Conservation (phyloP, 768 basidiomycete genomes). For the Arthromyces matolae region DNA sequence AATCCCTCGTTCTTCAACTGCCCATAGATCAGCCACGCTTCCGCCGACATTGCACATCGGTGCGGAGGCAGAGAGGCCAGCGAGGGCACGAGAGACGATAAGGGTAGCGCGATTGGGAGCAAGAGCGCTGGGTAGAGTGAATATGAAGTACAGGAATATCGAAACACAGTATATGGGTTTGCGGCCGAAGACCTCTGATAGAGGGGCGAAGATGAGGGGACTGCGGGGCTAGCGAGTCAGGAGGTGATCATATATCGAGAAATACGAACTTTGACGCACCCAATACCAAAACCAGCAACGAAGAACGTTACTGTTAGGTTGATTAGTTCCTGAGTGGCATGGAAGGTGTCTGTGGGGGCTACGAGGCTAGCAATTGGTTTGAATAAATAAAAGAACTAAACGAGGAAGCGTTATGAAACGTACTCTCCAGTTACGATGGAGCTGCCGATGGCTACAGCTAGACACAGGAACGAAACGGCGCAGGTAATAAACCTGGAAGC, state of each 20-base stretch:
- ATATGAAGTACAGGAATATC: slow-evolving; percentile 41
- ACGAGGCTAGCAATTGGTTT: slow-evolving; percentile 26
- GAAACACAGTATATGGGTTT: slow-evolving; percentile 34
- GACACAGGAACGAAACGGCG: slow-evolving; percentile 33
- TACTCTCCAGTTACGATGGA: slow-evolving; percentile 41
- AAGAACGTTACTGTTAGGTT: slow-evolving; percentile 42
- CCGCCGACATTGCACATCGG: slow-evolving; percentile 41
- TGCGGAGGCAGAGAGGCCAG: slow-evolving; percentile 10
- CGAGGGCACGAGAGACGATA: slow-evolving; percentile 31
- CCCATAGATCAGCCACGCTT: slow-evolving; percentile 41
- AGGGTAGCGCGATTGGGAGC: slow-evolving; percentile 33
- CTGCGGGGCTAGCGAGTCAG: slow-evolving; percentile 17
- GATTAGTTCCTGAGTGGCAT: slow-evolving; percentile 32
- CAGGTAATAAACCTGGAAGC: slow-evolving; percentile 37
- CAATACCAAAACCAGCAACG: slow-evolving; percentile 40
- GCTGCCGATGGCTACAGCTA: slow-evolving; percentile 35
- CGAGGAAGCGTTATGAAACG: slow-evolving; percentile 10
- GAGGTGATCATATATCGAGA: slow-evolving; percentile 13
- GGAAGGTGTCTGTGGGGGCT: slow-evolving; percentile 29
- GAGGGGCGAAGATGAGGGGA: slow-evolving; percentile 39
- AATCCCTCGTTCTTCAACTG: slow-evolving; percentile 37
- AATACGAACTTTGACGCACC: slow-evolving; percentile 25
- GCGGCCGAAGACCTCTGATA: slow-evolving; percentile 37
- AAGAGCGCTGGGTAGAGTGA: slow-evolving; percentile 44
- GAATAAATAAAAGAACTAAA: neutral